A percentile compares a stretch with the other conserved stretches of the same genome.
These are phyloP conservation scores for Clitoria ternatea DNA, from an alignment of 306 rosid genomes.

Conservation along the genomic window DNA sequence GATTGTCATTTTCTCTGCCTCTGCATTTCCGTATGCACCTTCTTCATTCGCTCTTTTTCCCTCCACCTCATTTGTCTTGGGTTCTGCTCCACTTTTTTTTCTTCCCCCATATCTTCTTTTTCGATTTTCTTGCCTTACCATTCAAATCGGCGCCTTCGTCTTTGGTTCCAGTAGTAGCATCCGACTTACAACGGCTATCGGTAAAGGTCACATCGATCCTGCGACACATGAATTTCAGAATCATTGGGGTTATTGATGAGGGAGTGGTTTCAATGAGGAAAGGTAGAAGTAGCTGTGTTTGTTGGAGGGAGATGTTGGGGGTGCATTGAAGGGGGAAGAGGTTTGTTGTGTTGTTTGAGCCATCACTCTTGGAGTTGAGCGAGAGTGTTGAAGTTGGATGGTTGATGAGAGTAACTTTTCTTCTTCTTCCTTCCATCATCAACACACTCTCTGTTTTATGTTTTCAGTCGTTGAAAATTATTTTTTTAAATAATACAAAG, in stretches of 20 bases:
- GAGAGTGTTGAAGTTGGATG: constrained; percentile 56
- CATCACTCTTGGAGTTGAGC: constrained; percentile 52
- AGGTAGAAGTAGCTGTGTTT: not conserved
- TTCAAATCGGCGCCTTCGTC: constrained; percentile 2
- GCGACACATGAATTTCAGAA: not conserved
- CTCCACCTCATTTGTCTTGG: not conserved
- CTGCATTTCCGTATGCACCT: not conserved
- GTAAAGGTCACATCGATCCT: too few species aligned
- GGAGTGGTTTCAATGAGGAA: not conserved
- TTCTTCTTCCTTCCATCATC: not conserved
- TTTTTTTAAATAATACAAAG: too few species aligned
- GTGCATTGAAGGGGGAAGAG: not conserved
- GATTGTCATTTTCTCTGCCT: not conserved
- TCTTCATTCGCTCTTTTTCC: not conserved
- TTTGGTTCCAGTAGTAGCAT: not conserved
- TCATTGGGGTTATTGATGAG: not conserved
- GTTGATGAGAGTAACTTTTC: constrained; percentile 30
- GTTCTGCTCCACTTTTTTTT: not conserved
- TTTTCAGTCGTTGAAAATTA: too few species aligned
- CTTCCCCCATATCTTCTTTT: not conserved
- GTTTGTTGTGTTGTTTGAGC: constrained; percentile 33
- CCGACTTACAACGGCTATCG: not conserved
- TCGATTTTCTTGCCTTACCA: not conserved
- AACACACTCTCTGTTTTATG: too few species aligned
- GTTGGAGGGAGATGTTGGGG: not conserved